Evolutionary conservation across 805 yeast genomes (phyloP), one percentile per base, ranked within the genome.

Genomic region (Nakazawaea ernobii): DNA sequence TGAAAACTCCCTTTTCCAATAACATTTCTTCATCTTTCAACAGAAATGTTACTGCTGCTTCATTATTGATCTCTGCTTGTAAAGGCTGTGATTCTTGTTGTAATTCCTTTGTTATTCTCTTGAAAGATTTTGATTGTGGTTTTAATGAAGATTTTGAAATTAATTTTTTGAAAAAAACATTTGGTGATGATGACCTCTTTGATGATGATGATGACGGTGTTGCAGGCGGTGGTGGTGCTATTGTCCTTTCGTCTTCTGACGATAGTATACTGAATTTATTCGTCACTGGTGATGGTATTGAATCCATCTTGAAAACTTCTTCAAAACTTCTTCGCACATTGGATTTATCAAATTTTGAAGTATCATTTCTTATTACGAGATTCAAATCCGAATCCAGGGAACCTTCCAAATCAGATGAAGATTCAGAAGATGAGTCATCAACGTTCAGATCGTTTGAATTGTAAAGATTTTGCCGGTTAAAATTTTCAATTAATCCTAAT

Each of bases 111-210:
- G 63, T 57, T 4, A 68, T 56, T 45, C 71, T 55, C 43, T 58
- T 62, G 51, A 68, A 63, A 4, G 69, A 61, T 39, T 64, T 63
- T 49, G 61, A 49, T 46, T 65, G 65, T 1, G 70, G 70, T n/a
- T 57, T 55, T 37, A 63, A 42, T 1, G 59, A 57, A 39, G 58
- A 55, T 28, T 59, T 58, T 6, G 62, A 53, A 6, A 58, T 53
- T 15, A 61, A 54, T 44, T 59, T 65, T 36, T 63, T 64, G 52
- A 64, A 65, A 36, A 63, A 57, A 14, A 58, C 45, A 35, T 52
- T 53, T 10, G 60, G 59, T 9, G 53, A 44, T 28, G 39, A 29
- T 10, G 42, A 20, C 4, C 36, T 43, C 10, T 41, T 20, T 10
- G 42, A 8, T 10, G 45, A 14, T 4, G 39, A 42, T 8, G 40